Base-by-base conservation (phyloP, 129 eudicot genomes). In the Pittosporum tobira region DNA sequence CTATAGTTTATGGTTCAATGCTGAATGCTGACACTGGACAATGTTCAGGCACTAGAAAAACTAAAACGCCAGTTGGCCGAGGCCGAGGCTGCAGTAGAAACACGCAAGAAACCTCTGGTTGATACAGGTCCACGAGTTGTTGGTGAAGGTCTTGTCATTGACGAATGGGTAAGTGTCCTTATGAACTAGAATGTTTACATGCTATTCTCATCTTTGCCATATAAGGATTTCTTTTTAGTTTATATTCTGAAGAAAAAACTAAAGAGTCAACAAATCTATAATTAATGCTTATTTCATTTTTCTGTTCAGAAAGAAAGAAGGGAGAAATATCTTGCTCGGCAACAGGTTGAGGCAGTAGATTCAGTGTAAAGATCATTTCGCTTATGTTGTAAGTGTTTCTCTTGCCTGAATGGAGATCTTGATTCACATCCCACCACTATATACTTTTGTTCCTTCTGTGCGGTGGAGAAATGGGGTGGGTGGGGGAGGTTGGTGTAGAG, bases 301-400 rank as follows among this genome's bases (percentile, higher is more conserved):
- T 43, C 27, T 55, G 19, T 66, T 48, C 45, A 85, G 94, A 85
- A 85, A 75, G 96, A 87, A 63, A 73, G 96, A 67, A 75, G 96
- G 78, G 94, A 83, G 66, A 87, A 80, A 61, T 87, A 87, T 73
- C 94, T 87, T 68, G 96, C 96, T 66, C 83, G 82, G 71, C 96
- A 87, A 63, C 88, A 80, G 59, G 76, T 72, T 36, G 81, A 80
- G 61, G 79, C 93, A 34, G 77, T 75, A 31, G 88, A 83, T 66
- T 77, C 85, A 57, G 63, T 71, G 62, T 83, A 59, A 75, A 66
- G 64, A 60, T 18, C 46, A 43, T 24, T 51, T 27, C 37, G 34
- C 44, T 70, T 58, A 19, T 49, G 11, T 64, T 51, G 58, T 48
- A 68, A 47, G 43, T 64, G 47, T 55, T 29, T 48, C 59, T 74